phyloP scores from a whole-genome alignment of 306 rosid genomes.

The Cucumis sativus region DNA sequence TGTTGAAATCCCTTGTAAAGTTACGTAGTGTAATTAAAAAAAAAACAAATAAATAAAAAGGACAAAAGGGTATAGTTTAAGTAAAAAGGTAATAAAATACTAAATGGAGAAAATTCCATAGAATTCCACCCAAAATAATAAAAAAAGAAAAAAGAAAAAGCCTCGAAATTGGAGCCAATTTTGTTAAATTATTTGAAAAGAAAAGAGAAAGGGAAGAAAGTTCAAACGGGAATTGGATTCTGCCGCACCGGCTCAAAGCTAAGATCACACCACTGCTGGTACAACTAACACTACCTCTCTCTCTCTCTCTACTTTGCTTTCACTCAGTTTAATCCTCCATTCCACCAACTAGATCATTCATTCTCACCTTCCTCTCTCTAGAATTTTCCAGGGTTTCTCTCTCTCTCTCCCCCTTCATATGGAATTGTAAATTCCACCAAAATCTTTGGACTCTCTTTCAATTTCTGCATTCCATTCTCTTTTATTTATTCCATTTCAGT shows the following conservation, averaged over 20 bases:
- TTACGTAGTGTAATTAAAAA: too few species aligned
- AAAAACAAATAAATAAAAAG: background rate
- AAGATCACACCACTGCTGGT: background rate
- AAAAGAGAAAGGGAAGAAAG: background rate
- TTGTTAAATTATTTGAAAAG: background rate
- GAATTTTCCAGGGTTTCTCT: constrained; percentile 7
- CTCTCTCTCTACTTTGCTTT: background rate
- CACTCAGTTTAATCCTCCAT: background rate
- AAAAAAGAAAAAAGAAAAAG: background rate
- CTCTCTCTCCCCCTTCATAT: background rate
- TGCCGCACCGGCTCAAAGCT: background rate
- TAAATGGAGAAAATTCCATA: background rate
- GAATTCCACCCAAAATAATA: background rate
- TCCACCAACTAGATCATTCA: constrained; percentile 16
- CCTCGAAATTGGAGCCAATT: background rate
- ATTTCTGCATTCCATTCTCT: background rate
- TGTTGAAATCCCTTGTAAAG: too few species aligned
- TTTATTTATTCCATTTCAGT: background rate
- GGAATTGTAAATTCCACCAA: constrained; percentile 4
- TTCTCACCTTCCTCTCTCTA: constrained; percentile 1
- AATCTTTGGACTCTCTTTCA: background rate
- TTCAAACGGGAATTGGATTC: constrained; percentile 4
- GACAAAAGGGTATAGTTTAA: background rate
- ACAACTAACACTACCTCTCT: background rate
- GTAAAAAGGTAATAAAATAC: background rate